Percentiles rank a stretch among this genome's conserved stretches.
phyloP scores from a whole-genome alignment of 2,329 filamentous ascomycete genomes.

The Aspergillus awamori region DNA sequence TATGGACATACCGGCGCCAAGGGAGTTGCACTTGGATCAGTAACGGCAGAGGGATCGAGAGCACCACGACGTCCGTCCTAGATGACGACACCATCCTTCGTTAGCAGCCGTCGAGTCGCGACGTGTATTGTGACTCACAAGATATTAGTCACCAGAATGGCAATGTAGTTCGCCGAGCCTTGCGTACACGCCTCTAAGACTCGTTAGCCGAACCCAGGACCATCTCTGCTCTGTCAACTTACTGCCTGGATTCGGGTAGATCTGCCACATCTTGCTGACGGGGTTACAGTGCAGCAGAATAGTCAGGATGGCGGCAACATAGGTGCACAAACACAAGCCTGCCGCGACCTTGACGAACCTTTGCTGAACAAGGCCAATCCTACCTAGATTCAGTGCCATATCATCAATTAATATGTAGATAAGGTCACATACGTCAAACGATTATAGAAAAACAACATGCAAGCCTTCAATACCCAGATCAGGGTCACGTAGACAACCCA shows the following conservation, averaged over 20 bases:
- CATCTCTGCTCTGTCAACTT: neutral
- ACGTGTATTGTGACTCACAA: conserved; percentile 26
- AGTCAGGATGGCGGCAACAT: conserved; percentile 36
- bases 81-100: too few relatives aligned
- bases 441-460: conserved; percentile 49
- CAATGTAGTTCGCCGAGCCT: conserved; percentile 43
- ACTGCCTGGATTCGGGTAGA: conserved; percentile 47
- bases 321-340: conserved; percentile 34
- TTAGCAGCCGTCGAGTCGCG: conserved; percentile 3
- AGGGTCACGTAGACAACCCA: conserved; percentile 49
- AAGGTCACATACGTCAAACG: conserved; percentile 44
- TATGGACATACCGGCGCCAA: conserved; percentile 29
- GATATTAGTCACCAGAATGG: conserved; percentile 43
- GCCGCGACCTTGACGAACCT: conserved; percentile 43
- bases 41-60: conserved; percentile 47
- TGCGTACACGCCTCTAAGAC: conserved; percentile 33
- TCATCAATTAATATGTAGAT: too few relatives aligned
- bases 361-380: conserved; percentile 43
- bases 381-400: conserved; percentile 9
- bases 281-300: conserved; percentile 45
- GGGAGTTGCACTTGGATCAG: conserved; percentile 46
- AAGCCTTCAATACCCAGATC: conserved; percentile 49
- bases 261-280: conserved; percentile 45
- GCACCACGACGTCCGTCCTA: conserved; percentile 46
- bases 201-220: neutral